Evolutionary conservation across 495 filamentous ascomycete species (phyloP), one percentile per base, ranked within the genome.

Genomic region (Aspergillus diversus): DNA sequence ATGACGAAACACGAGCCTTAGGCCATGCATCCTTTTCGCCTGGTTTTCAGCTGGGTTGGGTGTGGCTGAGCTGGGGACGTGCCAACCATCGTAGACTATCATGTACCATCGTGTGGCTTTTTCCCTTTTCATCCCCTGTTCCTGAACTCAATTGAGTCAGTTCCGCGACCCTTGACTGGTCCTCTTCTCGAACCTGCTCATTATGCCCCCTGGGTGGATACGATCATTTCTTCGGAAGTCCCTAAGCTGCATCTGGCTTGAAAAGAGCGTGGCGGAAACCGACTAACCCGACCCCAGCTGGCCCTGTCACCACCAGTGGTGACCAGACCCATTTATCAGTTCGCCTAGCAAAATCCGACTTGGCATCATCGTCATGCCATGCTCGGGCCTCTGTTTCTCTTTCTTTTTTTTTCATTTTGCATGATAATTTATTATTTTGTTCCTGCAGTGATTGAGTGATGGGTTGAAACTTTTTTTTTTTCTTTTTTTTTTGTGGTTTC

Each of bases 41-140:
- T 61, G 59, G 55, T 21, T 47, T 56, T 58, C 51, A 61, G 57
- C 53, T 65, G 58, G 52, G 47, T 42, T 60, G 57, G 33, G 46
- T 62, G 64, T 66, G 64, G 64, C 59, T 55, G 39, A 55, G 60
- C 60, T 62, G 60, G 32, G 21, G 43, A 34, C 35, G 51, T 37
- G 51, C 47, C 27, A 17, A 43, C n/a, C 21, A 27, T 27, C 21
- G 21, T 27, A 27, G 21, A 27, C 21, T 27, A 27, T 27, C 21
- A 43, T 43, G 12, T 43, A 43, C 12, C n/a, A 43, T 32, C 34
- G 37, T 9, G 12, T 39, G 4, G 12, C 12, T 49, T 59, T 27
- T 13, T 59, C 43, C 8, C 43, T 59, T 37, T 46, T n/a, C 49
- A 34, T 60, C 33, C 13, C 35, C 43, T 43, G 57, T 59, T 16